A percentile compares a stretch with the other conserved stretches of the same genome.
Evolutionary conservation across 1,284 basidiomycete genomes (phyloP).

Genomic region (Laetiporus sulphureus): DNA sequence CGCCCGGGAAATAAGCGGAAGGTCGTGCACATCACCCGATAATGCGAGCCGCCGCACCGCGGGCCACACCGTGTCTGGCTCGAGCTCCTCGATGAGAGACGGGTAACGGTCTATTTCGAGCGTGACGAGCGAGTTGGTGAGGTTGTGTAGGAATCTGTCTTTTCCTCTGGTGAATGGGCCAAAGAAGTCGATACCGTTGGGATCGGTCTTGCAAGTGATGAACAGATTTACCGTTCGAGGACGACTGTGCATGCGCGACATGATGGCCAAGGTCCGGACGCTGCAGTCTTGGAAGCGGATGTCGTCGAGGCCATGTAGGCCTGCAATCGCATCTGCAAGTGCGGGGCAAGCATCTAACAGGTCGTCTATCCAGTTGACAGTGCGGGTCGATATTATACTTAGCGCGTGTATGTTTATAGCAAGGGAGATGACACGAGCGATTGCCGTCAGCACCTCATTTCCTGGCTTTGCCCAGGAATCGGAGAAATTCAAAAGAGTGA

Average conservation of each 20-base stretch:
- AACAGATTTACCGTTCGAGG: background rate
- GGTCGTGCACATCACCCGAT: slow-evolving; percentile 1
- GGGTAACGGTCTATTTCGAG: background rate
- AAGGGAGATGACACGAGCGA: slow-evolving; percentile 1
- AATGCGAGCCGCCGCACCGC: background rate
- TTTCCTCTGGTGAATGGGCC: background rate
- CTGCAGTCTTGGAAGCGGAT: slow-evolving; percentile 1
- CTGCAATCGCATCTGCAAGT: background rate
- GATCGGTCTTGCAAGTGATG: background rate
- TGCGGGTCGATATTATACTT: background rate
- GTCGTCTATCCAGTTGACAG: slow-evolving; percentile 1
- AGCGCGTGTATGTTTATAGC: too few relatives aligned
- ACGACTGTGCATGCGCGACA: background rate
- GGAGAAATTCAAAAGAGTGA: slow-evolving; percentile 1
- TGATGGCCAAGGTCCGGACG: background rate
- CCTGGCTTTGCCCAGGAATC: background rate
- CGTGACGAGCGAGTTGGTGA: background rate
- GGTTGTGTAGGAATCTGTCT: background rate
- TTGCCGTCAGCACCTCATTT: background rate
- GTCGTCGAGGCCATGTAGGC: background rate
- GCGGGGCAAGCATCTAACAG: background rate
- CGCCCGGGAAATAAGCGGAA: background rate
- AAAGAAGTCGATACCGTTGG: background rate
- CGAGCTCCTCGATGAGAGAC: background rate
- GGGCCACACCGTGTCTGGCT: slow-evolving; percentile 1